Base-by-base conservation (phyloP, 768 basidiomycete species). In the Lentinula raphanica region DNA sequence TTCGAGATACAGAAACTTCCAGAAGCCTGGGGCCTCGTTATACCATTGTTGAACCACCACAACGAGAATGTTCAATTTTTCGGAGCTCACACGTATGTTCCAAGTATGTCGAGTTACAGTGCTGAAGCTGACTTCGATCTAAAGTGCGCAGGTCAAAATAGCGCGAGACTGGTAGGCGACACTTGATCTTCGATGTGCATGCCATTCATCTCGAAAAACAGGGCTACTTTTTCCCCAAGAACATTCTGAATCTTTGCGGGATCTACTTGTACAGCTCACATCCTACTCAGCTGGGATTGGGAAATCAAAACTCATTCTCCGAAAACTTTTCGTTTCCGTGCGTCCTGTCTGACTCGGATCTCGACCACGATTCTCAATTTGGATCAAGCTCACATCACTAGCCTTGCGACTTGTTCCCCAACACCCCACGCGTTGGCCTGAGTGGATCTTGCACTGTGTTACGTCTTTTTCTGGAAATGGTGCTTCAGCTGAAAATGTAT, bases 11-110 rank as follows among this genome's bases (percentile, higher is more conserved):
- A 91, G 69, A 88, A 86, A 64, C 74, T 78, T 53, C 84, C 81
- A 15, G 89, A 90, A 64, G 90, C 90, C 3, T 94, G 91, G 92
- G 91, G 90, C 8, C 74, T 94, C 48, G 84, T 93, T 19, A 78
- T 90, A 35, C 91, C 92, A 0, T 79, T 94, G 61, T 72, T 94
- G 25, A 78, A 85, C 13, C 77, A 88, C 65, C 72, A 76, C 28
- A 88, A 95, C 69, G 79, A 79, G 54, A 92, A 92, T 65, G 91
- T 96, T 9, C 90, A 94, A 68, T 98, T 96, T 79, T 96, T 93
- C 66, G 93, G 94, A 2, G 94, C 94, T 4, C 94, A 97, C 65
- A 97, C 92, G 0, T 57, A 57, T n/a, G 56, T 57, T 44, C n/a
- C 28, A 3, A 6, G 45, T 27, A 21, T 5, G 17, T 27, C 25